Evolutionary conservation across 148 eudicot genomes (phyloP), one percentile per base, ranked within the genome.

Genomic region (Bassia scoparia): DNA sequence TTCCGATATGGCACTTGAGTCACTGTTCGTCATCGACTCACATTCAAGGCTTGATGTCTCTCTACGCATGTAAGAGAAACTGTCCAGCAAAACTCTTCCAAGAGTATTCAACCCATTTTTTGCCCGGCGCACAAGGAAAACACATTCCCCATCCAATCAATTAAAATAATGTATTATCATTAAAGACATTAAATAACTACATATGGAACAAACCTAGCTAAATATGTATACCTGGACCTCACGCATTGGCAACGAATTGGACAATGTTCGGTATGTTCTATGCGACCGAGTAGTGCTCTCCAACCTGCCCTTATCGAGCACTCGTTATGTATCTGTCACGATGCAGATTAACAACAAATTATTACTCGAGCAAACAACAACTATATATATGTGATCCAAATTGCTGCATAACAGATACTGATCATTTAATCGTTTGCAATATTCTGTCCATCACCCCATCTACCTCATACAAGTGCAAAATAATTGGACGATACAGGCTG

Each of bases 191-290:
- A 37, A n/a, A n/a, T n/a, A n/a, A n/a, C n/a, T n/a, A n/a, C n/a
- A n/a, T n/a, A n/a, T n/a, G n/a, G n/a, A n/a, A n/a, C n/a, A n/a
- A n/a, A n/a, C n/a, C n/a, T n/a, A n/a, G n/a, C n/a, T n/a, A n/a
- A n/a, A n/a, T n/a, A n/a, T n/a, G n/a, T n/a, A 46, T 64, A 94
- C 98, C 86, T 88, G 89, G 41, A 94, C 87, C 27, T 89, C 90
- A 63, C 91, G 91, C 90, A 91, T 88, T 33, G 96, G 94, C 81
- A 93, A n/a, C 97, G 72, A 93, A 93, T 76, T 93, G 98, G 38
- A 93, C 98, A 78, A 90, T 87, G 84, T 93, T 97, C 76, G 95
- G 77, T 34, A 97, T 87, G n/a, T 49, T 97, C 98, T 69, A 93
- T 74, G 74, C 93, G 85, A 60, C 98, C 98, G n/a, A 0, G 86